These are phyloP conservation scores for Anisodus tanguticus DNA, from an alignment of 257 asterid species.

Conservation along the genomic window DNA sequence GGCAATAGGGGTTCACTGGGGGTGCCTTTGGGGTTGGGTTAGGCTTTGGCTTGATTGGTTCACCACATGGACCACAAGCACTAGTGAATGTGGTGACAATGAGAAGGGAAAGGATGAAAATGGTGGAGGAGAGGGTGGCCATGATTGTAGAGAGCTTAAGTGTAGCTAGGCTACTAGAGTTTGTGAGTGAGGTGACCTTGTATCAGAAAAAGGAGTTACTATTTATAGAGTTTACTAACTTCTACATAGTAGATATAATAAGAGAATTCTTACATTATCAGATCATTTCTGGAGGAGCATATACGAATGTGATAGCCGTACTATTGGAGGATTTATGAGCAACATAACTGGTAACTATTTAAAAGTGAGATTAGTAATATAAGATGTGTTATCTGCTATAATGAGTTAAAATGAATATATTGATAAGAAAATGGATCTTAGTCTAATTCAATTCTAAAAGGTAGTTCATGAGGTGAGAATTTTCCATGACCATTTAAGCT, in stretches of 20 bases:
- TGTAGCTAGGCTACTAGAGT: neutral
- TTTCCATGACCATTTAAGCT: too few species aligned
- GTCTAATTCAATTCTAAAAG: neutral
- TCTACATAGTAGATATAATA: neutral
- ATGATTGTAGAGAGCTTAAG: slow-evolving; percentile 33
- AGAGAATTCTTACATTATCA: neutral
- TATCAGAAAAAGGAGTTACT: slow-evolving; percentile 31
- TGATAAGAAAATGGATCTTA: neutral
- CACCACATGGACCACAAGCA: slow-evolving; percentile 50
- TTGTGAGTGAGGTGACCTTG: slow-evolving; percentile 36
- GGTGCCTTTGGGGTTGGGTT: slow-evolving; percentile 45
- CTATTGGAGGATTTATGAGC: too few species aligned
- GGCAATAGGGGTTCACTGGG: slow-evolving; percentile 45
- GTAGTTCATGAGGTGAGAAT: neutral
- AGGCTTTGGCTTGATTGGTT: slow-evolving; percentile 29
- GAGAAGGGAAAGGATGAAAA: slow-evolving; percentile 49
- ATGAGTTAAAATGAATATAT: neutral
- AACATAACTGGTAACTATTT: neutral
- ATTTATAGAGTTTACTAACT: slow-evolving; percentile 44
- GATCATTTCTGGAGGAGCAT: neutral
- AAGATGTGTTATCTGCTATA: neutral
- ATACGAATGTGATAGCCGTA: neutral
- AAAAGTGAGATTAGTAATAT: neutral
- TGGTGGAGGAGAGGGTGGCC: slow-evolving; percentile 47
- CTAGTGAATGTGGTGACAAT: slow-evolving; percentile 45